phyloP scores from a whole-genome alignment of 1,284 basidiomycete genomes.

The Athelia sp. region DNA sequence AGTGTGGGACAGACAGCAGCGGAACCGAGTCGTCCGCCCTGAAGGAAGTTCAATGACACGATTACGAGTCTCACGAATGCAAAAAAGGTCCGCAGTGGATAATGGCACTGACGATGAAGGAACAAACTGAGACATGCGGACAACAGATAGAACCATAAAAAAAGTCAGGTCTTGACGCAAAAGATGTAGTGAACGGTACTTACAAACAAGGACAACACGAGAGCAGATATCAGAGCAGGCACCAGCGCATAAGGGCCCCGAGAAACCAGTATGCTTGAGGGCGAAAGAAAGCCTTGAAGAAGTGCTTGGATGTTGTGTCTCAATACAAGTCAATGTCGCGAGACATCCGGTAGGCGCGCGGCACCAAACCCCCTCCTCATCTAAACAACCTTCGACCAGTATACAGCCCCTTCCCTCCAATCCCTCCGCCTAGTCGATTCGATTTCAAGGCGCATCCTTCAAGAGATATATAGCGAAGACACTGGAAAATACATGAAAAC shows the following conservation, averaged over 20 bases:
- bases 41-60: slow-evolving; percentile 12
- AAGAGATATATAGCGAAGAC: no score
- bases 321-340: no score
- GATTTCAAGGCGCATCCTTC: no score
- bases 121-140: slow-evolving; percentile 6
- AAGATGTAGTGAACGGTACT: slow-evolving; percentile 22
- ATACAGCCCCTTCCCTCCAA: no score
- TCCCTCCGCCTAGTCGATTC: no score
- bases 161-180: slow-evolving; percentile 10
- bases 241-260: background rate
- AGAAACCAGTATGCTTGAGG: slow-evolving; percentile 5
- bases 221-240: slow-evolving; percentile 17
- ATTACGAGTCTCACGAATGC: slow-evolving; percentile 1
- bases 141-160: slow-evolving; percentile 19
- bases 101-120: slow-evolving; percentile 9
- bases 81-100: slow-evolving; percentile 20
- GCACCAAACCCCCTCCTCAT: no score
- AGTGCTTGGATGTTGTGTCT: no score
- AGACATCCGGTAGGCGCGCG: no score
- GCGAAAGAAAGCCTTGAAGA: slow-evolving; percentile 7
- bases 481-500: no score
- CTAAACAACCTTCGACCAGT: no score
- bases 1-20: slow-evolving; percentile 15
- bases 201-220: slow-evolving; percentile 28
- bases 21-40: background rate